These are phyloP conservation scores for Penicillium cinerascens DNA, from an alignment of 495 filamentous ascomycete genomes.

Conservation along the genomic window DNA sequence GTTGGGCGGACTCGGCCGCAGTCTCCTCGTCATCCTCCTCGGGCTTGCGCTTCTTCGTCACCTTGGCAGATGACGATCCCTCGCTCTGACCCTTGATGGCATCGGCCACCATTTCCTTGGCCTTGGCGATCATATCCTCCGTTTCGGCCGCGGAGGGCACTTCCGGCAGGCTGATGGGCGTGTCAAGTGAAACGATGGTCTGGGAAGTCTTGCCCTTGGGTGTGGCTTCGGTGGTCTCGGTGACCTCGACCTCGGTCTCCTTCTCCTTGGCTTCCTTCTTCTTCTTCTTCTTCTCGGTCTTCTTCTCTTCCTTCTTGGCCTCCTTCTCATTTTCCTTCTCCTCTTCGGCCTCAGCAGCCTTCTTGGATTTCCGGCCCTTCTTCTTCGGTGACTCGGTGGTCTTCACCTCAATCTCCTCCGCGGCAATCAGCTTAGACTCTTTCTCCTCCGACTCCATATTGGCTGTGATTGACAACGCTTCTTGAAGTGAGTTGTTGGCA, in stretches of 20 bases:
- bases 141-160: slow-evolving; percentile 71
- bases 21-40: slow-evolving; percentile 61
- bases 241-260: slow-evolving; percentile 21
- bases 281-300: slow-evolving; percentile 26
- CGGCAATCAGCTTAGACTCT: slow-evolving; percentile 13
- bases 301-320: slow-evolving; percentile 46
- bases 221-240: slow-evolving; percentile 35
- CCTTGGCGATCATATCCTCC: slow-evolving; percentile 75
- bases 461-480: slow-evolving; percentile 45
- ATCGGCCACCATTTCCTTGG: slow-evolving; percentile 85
- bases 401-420: slow-evolving; percentile 25
- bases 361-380: slow-evolving; percentile 31
- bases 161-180: slow-evolving; percentile 64
- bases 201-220: slow-evolving; percentile 63
- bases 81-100: slow-evolving; percentile 57
- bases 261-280: slow-evolving; percentile 18
- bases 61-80: slow-evolving; percentile 43
- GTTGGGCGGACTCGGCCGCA: slow-evolving; percentile 42
- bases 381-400: slow-evolving; percentile 26
- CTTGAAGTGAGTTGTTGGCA: slow-evolving; percentile 49
- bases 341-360: slow-evolving; percentile 27
- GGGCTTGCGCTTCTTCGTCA: slow-evolving; percentile 72
- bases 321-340: slow-evolving; percentile 21
- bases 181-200: slow-evolving; percentile 77
- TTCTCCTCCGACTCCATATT: slow-evolving; percentile 26